Evolutionary conservation across 2,329 filamentous ascomycete genomes (phyloP), one percentile per base, ranked within the genome.

Genomic region (Knufia petricola): DNA sequence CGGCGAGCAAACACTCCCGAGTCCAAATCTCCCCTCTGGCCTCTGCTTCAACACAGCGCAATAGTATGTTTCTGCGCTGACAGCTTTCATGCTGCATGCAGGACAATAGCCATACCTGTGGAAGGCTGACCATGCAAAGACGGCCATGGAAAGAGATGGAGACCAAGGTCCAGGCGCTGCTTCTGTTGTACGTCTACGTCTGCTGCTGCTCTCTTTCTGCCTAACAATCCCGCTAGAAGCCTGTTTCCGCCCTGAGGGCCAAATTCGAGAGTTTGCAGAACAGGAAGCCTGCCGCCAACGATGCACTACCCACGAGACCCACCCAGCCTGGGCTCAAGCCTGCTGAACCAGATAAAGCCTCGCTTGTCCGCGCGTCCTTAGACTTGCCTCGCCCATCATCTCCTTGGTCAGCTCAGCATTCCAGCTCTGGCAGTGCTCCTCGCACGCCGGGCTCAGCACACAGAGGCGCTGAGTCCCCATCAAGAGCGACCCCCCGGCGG

Each of bases 401-500:
- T 9, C 63, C 65, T 48, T 71, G 69, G 67, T 49, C 7, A 57
- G 61, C 32, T 46, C 60, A 17, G 54, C 60, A 37, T 53, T 53
- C 41, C 51, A 50, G 4, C 57, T 58, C 12, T 52, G 45, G 48
- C 45, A 49, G 48, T 57, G 55, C 48, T 6, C 57, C 52, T 34
- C 47, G 48, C 10, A 64, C 62, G 46, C 56, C 59, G 13, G 50
- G 55, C n/a, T 46, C 54, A n/a, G 42, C 48, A n/a, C 28, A 50
- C 4, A 46, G 60, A 10, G 60, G 63, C 20, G 56, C 59, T 37
- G 63, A 59, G 17, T 68, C 66, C 77, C 79, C 53, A 78, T 66
- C 60, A 76, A 80, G 51, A 78, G 71, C 65, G 76, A 81, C 60
- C 80, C 77, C 60, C 81, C 78, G 61, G 46, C 61, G 69, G 36